These are phyloP conservation scores for Chytriomyces sp. DNA, from an alignment of 192 early-diverging fungal genomes.

Conservation along the genomic window DNA sequence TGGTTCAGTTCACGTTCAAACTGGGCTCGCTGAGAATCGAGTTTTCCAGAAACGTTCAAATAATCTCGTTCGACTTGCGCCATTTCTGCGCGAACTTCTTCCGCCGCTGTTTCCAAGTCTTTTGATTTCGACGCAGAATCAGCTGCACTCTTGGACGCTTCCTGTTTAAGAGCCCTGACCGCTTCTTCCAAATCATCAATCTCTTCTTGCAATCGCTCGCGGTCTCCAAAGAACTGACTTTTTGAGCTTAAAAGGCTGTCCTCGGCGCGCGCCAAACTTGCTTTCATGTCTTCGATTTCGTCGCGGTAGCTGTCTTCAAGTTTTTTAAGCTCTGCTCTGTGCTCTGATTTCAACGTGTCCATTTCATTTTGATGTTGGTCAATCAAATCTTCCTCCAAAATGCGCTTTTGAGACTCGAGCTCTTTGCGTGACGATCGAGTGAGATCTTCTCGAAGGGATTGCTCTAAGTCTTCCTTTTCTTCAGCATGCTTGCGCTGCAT, in stretches of 20 bases:
- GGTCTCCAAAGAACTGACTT: conserved; percentile 46
- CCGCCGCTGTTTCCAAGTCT: conserved; percentile 21
- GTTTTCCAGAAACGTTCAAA: conserved; percentile 24
- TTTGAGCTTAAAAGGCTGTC: conserved; percentile 36
- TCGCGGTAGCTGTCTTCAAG: conserved; percentile 15
- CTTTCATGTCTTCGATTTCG: conserved; percentile 32
- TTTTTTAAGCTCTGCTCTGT: conserved; percentile 28
- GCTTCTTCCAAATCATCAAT: conserved; percentile 43
- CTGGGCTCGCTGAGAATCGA: conserved; percentile 25
- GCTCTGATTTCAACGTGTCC: conserved; percentile 12
- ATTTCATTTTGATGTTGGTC: conserved; percentile 1
- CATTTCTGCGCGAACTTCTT: conserved; percentile 28
- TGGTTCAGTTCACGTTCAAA: conserved; percentile 36
- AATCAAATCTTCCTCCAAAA: not conserved
- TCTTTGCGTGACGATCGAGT: not conserved
- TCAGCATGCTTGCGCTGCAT: conserved; percentile 27
- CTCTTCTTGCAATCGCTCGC: conserved; percentile 49
- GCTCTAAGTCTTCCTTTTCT: conserved; percentile 27
- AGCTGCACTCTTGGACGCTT: not conserved
- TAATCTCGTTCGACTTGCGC: conserved; percentile 37
- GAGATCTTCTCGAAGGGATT: conserved; percentile 19
- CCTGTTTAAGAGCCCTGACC: conserved; percentile 30
- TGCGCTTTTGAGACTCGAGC: conserved; percentile 5
- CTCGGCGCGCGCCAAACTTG: conserved; percentile 40
- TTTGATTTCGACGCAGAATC: conserved; percentile 6